Evolutionary conservation across 306 rosid genomes (phyloP).

Genomic region (Citrullus colocynthis): DNA sequence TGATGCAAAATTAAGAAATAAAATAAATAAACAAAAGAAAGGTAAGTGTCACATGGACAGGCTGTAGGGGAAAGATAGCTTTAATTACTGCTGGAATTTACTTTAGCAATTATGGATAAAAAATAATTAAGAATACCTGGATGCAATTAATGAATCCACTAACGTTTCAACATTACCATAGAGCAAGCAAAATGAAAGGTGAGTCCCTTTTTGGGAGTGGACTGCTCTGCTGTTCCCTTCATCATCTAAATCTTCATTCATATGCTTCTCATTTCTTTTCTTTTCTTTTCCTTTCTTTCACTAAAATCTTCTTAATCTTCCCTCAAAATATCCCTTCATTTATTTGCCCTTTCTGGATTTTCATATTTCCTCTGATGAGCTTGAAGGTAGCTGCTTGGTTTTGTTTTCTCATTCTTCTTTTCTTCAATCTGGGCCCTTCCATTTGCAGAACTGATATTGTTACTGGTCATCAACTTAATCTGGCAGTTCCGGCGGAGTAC

Average conservation of each 20-base stretch:
- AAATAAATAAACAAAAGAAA: neutral
- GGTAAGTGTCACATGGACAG: conserved; percentile 3
- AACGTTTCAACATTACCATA: neutral
- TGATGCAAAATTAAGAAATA: neutral
- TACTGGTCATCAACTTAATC: conserved; percentile 28
- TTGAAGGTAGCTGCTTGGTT: conserved; percentile 20
- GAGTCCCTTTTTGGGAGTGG: conserved; percentile 31
- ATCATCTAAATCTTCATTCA: conserved; percentile 1
- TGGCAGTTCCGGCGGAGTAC: conserved; percentile 46
- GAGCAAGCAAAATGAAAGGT: conserved; percentile 26
- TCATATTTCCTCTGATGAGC: conserved; percentile 31
- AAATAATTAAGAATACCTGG: neutral
- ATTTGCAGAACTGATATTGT: conserved; percentile 32
- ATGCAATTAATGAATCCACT: conserved; percentile 4
- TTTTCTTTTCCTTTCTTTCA: conserved; percentile 16
- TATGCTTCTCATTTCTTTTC: conserved; percentile 16
- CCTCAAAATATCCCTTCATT: neutral
- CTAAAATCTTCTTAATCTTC: conserved; percentile 28
- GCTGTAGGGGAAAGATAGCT: neutral
- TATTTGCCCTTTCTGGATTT: too few species aligned
- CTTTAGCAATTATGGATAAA: conserved; percentile 6
- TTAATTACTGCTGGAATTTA: neutral
- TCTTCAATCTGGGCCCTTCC: conserved; percentile 16
- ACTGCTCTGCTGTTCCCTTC: conserved; percentile 25
- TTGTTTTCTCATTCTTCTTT: conserved; percentile 20